Evolutionary conservation across 352 stramenopile species (phyloP).

Genomic region (Globisporangium barbulae): DNA sequence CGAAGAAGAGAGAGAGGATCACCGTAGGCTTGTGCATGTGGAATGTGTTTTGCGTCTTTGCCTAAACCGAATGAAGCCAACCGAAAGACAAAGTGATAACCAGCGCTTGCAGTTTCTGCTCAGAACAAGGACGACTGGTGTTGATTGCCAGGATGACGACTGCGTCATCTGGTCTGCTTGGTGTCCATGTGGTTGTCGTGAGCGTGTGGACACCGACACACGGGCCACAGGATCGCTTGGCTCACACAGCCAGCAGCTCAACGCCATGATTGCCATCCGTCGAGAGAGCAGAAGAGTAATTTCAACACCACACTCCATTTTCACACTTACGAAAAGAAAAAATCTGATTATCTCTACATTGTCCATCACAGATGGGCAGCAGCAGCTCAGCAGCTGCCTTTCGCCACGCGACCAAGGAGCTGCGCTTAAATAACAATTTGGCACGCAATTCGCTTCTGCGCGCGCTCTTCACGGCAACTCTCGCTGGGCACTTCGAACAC

Average conservation of each 20-base stretch:
- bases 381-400: background rate
- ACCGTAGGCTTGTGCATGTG: slow-evolving; percentile 1
- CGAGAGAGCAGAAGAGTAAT: background rate
- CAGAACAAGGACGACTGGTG: background rate
- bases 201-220: background rate
- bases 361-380: background rate
- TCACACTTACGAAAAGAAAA: slow-evolving; percentile 1
- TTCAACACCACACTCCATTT: background rate
- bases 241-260: no score
- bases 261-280: no score
- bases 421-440: slow-evolving; percentile 11
- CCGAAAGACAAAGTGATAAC: background rate
- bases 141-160: background rate
- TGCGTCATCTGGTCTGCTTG: background rate
- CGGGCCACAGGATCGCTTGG: background rate
- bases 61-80: background rate
- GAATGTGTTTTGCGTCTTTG: slow-evolving; percentile 1
- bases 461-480: slow-evolving; percentile 2
- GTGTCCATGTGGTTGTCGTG: background rate
- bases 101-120: background rate
- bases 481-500: background rate
- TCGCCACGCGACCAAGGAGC: background rate
- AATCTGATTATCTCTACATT: slow-evolving; percentile 8
- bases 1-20: background rate
- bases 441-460: background rate